phyloP scores from a whole-genome alignment of 1,284 basidiomycete species.

The Taiwanofungus camphoratus region DNA sequence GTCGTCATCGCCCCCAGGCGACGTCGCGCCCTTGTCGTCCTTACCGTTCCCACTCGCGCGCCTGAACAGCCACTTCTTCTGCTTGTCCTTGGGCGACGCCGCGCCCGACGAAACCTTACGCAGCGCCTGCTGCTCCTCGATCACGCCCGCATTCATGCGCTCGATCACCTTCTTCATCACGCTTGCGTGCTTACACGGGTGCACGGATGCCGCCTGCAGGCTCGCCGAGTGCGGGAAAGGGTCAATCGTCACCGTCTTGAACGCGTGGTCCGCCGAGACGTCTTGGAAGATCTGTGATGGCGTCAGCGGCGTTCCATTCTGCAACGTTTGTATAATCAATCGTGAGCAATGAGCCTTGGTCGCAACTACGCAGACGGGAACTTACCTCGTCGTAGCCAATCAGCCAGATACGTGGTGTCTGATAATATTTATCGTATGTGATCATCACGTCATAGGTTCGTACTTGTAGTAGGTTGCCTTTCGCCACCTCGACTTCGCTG shows the following conservation, averaged over 20 bases:
- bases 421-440: conserved; percentile 99
- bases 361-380: too few species aligned
- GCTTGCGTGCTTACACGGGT: conserved; percentile 97
- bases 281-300: conserved; percentile 96
- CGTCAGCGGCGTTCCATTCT: conserved; percentile 85
- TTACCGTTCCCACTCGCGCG: conserved; percentile 60
- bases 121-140: conserved; percentile 68
- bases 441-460: conserved; percentile 99
- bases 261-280: conserved; percentile 93
- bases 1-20: conserved; percentile 54
- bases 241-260: conserved; percentile 99
- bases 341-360: neutral
- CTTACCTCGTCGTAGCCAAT: conserved; percentile 90
- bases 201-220: conserved; percentile 85
- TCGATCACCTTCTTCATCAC: conserved; percentile 99
- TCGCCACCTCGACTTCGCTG: conserved; percentile 58
- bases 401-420: conserved; percentile 93
- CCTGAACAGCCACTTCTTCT: conserved; percentile 85
- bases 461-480: conserved; percentile 86
- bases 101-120: conserved; percentile 33
- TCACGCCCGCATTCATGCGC: conserved; percentile 88
- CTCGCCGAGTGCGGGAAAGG: conserved; percentile 89
- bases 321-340: conserved; percentile 1
- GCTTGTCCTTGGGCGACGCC: conserved; percentile 39
- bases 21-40: conserved; percentile 40